Conservation (phyloP, 2,329 filamentous ascomycete species). For the Arachnopeziza araneosa region DNA sequence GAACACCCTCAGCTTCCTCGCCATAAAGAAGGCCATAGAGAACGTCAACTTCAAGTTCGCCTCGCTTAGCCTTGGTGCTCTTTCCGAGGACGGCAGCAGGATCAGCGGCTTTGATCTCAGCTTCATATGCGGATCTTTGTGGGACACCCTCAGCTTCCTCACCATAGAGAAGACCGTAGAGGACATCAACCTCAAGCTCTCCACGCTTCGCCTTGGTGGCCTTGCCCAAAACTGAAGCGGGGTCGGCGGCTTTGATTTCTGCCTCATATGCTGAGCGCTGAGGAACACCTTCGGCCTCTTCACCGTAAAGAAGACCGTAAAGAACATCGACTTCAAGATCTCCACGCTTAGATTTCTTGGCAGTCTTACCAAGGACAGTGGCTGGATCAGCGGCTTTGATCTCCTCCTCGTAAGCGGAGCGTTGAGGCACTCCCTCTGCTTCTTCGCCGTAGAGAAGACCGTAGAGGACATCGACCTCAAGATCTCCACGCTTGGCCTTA, state of each 20-base stretch:
- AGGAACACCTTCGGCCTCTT: background rate
- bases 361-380: too few relatives aligned
- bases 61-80: too few relatives aligned
- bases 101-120: too few relatives aligned
- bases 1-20: background rate
- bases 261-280: background rate
- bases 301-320: background rate
- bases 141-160: too few relatives aligned
- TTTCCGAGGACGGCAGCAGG: too few relatives aligned
- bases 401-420: background rate
- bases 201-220: too few relatives aligned
- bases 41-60: background rate
- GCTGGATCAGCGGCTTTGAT: background rate
- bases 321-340: background rate
- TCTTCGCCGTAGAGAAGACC: background rate
- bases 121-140: too few relatives aligned
- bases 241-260: background rate
- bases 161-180: too few relatives aligned
- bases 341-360: background rate
- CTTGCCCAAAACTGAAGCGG: too few relatives aligned
- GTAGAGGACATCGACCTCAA: background rate
- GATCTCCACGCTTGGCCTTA: background rate
- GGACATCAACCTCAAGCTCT: too few relatives aligned
- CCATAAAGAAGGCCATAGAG: background rate
- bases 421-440: background rate